Base-by-base conservation (phyloP, 371 early-diverging fungal species). In the Basidiobolus meristosporus region DNA sequence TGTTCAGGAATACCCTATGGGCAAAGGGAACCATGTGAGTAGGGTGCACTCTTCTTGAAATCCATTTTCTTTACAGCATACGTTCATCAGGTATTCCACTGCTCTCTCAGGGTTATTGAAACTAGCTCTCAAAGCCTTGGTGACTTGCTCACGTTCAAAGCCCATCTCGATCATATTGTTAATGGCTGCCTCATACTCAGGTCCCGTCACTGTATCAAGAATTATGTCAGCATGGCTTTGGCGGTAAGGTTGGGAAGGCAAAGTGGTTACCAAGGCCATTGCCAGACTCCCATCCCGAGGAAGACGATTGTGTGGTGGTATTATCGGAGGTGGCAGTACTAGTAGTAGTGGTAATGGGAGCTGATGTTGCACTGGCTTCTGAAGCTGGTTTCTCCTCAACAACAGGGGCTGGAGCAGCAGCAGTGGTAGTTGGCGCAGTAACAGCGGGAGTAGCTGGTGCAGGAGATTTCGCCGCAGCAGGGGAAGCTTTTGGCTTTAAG, bases 91-190 rank as follows among this genome's bases (percentile, higher is more conserved):
- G 54, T 93, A 96, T 57, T 96, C 97, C 5, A 84, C 91, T 21
- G 97, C 97, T 42, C 97, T 69, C 50, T 91, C 91, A 3, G 97
- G 90, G 54, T 96, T 95, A 59, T 92, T 92, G 57, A 79, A 95
- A 49, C 88, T 87, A 11, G 95, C 93, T 31, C 90, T 73, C 79
- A 96, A 84, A 21, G 95, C 95, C 40, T 62, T 56, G 35, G 73
- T 70, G 46, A 88, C 83, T 51, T 88, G 72, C 10, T 83, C 82
- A 40, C 86, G 73, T 40, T 76, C 70, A 59, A 83, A 96, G 2
- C 97, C 97, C 90, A 96, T 89, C 42, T 92, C 92, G 51, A 90
- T 65, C 73, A 96, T 76, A 51, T 79, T 82, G 35, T 66, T 56
- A 33, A 92, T 68, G 14, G 84, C 84, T 36, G 66, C 62, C 47